Evolutionary conservation across 2,329 filamentous ascomycete genomes (phyloP), one percentile per base, ranked within the genome.

Genomic region (Xylariaceae sp.): DNA sequence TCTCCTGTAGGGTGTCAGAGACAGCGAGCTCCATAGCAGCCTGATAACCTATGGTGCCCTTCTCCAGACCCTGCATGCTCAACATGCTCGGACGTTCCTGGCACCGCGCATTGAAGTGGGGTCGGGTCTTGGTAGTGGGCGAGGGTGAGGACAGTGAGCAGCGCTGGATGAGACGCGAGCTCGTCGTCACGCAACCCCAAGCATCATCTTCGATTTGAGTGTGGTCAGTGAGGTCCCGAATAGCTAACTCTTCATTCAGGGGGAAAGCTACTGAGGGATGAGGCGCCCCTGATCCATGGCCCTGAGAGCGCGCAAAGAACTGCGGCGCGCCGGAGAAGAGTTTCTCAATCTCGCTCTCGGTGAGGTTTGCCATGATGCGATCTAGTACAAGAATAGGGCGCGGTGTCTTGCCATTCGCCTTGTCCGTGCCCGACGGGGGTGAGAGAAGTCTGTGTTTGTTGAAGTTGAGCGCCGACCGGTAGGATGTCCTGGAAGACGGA

Each of bases 321-420:
- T 89, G 86, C 63, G 88, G 88, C 49, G 88, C 88, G n/a, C 88
- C 87, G 30, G 87, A 88, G 76, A 90, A 90, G 67, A 90, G 80
- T 72, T 85, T 84, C 73, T 87, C 84, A 55, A 90, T 75, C 65
- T 88, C 84, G 47, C 78, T 75, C 51, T 83, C 79, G 66, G 74
- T 80, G 60, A 88, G 76, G 53, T 80, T 80, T 50, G 82, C 77
- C 79, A 86, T 86, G 73, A 84, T 86, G 70, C 79, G 78, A 62
- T 79, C 75, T 45, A 85, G 73, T 67, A 78, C 82, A 61, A 84
- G 71, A 59, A 79, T 72, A 42, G 78, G 78, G 64, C 73, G 78
- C 58, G 71, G 70, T 48, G 74, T 71, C 53, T 71, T 71, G 61
- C 71, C 73, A 67, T 75, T 70, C 59, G 73, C 72, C 64, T 74